Evolutionary conservation across 805 yeast species (phyloP).

Genomic region (Metschnikowia cubensis): DNA sequence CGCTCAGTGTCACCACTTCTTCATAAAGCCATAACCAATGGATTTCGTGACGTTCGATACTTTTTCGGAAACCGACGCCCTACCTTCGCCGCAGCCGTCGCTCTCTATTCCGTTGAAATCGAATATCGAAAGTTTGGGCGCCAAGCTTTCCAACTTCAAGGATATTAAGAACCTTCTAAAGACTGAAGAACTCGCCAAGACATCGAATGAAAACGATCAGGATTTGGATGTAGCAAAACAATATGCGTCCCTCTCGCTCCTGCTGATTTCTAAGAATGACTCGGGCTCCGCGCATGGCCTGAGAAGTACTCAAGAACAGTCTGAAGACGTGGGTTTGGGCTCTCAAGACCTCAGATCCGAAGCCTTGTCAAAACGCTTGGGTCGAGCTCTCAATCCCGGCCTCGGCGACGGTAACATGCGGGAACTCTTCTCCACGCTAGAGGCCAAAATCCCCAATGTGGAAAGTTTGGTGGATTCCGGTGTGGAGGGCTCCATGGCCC

Average conservation of each 20-base stretch:
- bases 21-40: conserved; percentile 21
- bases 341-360: conserved; percentile 9
- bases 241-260: conserved; percentile 47
- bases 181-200: conserved; percentile 7
- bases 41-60: conserved; percentile 41
- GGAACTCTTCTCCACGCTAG: conserved; percentile 31
- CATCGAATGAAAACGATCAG: conserved; percentile 3
- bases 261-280: conserved; percentile 21
- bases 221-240: conserved; percentile 34
- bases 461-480: conserved; percentile 43
- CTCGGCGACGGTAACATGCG: conserved; percentile 32
- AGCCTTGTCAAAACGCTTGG: conserved; percentile 41
- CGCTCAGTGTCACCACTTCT: background rate
- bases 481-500: conserved; percentile 53
- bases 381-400: conserved; percentile 46
- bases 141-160: conserved; percentile 32
- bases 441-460: conserved; percentile 27
- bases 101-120: conserved; percentile 36
- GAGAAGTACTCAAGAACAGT: too few relatives aligned
- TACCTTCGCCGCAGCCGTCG: conserved; percentile 44
- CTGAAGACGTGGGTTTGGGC: background rate
- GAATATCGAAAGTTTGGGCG: conserved; percentile 35
- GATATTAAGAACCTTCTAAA: conserved; percentile 29
- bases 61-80: conserved; percentile 23
- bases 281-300: background rate